Base-by-base conservation (phyloP, 495 filamentous ascomycete species). In the Xylaria telfairii region DNA sequence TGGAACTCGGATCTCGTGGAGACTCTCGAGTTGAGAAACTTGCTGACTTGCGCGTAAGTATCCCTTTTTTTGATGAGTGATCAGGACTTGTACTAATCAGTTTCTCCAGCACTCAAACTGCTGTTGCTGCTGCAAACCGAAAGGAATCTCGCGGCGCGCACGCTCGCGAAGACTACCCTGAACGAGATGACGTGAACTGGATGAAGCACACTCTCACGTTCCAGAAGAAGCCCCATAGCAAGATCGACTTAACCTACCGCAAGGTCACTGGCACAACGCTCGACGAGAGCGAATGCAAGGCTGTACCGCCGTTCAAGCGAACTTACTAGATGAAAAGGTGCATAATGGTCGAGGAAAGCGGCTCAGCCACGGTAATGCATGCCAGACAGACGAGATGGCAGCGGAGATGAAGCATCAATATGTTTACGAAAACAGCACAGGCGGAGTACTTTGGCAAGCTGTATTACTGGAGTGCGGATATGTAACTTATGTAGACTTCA, bases 1-100 rank as follows among this genome's bases (percentile, higher is more conserved):
- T 98, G 95, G 95, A 98, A 98, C 89, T 93, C 92, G 46, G 95
- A 98, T 76, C 88, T 98, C 37, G 92, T 97, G 66, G 95, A 98
- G 89, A 96, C 94, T 34, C 88, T 98, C 51, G 95, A 98, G 84
- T 86, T 98, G 76, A 86, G 93, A 74, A 98, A 98, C 81, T 79
- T 98, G 73, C 83, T 98, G 75, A 98, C 95, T 77, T 98, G 95
- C 89, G 95, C 95, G 88, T 92, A 89, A 81, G 90, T 90, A 72
- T 69, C 42, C 12, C 6, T 8, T 41, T 46, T n/a, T 46, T 13
- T 24, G 19, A 46, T 8, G 15, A 26, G 37, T 17, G 19, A 39
- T 32, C 2, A 34, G 28, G 21, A 3, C 9, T 26, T 42, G 37
- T 65, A 65, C 79, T 80, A 74, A 80, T 51, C 32, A 44, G 7